Percentiles rank a stretch among this genome's conserved stretches.
Conservation (phyloP, 208 protist species). For the Trypanosoma avium region DNA sequence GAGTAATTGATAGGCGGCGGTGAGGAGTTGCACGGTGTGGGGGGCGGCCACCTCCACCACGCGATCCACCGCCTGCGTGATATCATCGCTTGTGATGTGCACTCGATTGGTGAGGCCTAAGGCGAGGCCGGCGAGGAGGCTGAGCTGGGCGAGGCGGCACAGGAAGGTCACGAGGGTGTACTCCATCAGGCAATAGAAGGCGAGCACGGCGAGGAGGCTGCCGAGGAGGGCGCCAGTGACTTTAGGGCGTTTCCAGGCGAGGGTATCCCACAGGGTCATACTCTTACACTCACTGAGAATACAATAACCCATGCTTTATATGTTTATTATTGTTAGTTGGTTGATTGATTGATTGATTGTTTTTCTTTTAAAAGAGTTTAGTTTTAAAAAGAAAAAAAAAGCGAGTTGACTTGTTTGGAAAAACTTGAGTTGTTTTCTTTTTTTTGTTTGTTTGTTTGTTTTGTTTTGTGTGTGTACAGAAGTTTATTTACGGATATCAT, state of each 20-base stretch:
- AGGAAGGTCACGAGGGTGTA: conserved; percentile 83
- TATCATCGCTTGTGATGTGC: conserved; percentile 41
- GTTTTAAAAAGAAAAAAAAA: conserved; percentile 16
- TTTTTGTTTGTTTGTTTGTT: neutral
- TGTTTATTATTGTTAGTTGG: conserved; percentile 3
- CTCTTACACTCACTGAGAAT: conserved; percentile 39
- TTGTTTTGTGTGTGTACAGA: neutral
- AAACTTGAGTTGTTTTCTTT: neutral
- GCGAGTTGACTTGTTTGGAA: neutral
- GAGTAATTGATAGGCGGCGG: no score
- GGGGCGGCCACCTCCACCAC: conserved; percentile 37
- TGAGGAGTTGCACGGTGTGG: conserved; percentile 29
- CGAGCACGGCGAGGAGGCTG: conserved; percentile 41
- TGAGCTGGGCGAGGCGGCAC: conserved; percentile 46
- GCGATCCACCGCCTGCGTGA: conserved; percentile 44
- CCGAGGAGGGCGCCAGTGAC: conserved; percentile 46
- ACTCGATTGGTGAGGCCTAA: conserved; percentile 32
- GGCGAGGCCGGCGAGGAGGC: conserved; percentile 39
- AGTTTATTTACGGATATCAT: neutral
- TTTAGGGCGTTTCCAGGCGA: conserved; percentile 68
- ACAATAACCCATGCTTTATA: conserved; percentile 2
- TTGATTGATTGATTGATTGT: neutral
- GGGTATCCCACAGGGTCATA: conserved; percentile 48
- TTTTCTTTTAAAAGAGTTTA: no score
- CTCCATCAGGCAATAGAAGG: conserved; percentile 57